These are phyloP conservation scores for Stephania cephalantha DNA, from an alignment of 164 flowering plant species.

Conservation along the genomic window DNA sequence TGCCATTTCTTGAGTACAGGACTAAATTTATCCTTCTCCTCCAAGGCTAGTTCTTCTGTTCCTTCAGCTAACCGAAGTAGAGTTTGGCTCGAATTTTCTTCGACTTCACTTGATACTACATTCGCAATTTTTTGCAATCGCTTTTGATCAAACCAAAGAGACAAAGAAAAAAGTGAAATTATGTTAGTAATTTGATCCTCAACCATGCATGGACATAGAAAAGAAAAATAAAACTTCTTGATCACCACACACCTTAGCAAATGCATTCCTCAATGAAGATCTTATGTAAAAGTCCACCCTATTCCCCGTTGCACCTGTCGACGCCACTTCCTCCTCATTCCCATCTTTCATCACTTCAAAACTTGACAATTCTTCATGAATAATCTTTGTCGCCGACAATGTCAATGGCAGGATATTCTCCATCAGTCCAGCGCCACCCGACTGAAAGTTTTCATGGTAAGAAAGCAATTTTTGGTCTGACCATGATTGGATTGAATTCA, in stretches of 20 bases:
- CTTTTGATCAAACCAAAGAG: slow-evolving; percentile 24
- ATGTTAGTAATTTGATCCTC: neutral
- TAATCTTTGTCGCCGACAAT: slow-evolving; percentile 47
- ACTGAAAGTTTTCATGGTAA: slow-evolving; percentile 58
- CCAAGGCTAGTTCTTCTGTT: slow-evolving; percentile 59
- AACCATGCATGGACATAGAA: neutral
- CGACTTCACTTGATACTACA: slow-evolving; percentile 20
- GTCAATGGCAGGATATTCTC: slow-evolving; percentile 69
- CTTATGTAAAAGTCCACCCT: slow-evolving; percentile 64
- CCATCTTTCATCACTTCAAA: slow-evolving; percentile 22
- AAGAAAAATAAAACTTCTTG: neutral
- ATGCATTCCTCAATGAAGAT: slow-evolving; percentile 62
- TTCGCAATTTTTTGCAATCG: slow-evolving; percentile 34
- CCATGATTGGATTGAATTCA: slow-evolving; percentile 67
- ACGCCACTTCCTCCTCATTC: slow-evolving; percentile 24
- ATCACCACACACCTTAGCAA: slow-evolving; percentile 47
- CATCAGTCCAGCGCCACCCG: slow-evolving; percentile 44
- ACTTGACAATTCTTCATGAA: slow-evolving; percentile 48
- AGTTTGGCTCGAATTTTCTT: slow-evolving; percentile 37
- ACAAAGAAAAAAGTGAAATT: neutral
- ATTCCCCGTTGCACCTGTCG: slow-evolving; percentile 30
- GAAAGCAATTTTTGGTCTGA: slow-evolving; percentile 53
- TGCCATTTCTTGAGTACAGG: slow-evolving; percentile 76
- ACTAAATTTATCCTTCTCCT: slow-evolving; percentile 73
- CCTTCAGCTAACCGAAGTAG: slow-evolving; percentile 52